A percentile compares a stretch with the other conserved stretches of the same genome.
Evolutionary conservation across 2,329 filamentous ascomycete genomes (phyloP).

Genomic region (Paraconiothyrium brasiliense): DNA sequence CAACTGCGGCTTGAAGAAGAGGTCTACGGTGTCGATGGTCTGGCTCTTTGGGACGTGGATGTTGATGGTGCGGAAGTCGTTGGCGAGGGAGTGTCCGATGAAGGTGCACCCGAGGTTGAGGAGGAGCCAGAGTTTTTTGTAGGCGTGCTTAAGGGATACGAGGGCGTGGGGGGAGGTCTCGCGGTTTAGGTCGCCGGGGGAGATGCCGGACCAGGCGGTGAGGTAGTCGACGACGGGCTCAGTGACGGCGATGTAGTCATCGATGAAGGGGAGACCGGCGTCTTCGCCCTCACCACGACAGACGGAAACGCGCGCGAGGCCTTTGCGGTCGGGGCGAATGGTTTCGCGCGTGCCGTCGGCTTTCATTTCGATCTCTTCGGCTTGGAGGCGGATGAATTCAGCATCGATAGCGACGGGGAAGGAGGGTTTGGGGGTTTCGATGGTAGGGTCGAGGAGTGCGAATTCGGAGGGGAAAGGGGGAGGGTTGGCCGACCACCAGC

Average conservation of each 20-base stretch:
- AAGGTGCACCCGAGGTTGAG: conserved; percentile 95
- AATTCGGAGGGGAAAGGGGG: conserved; percentile 64
- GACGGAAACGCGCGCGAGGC: conserved; percentile 91
- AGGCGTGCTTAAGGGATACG: conserved; percentile 86
- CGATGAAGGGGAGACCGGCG: conserved; percentile 89
- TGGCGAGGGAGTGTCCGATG: conserved; percentile 89
- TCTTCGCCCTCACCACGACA: conserved; percentile 80
- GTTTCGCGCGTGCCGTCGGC: conserved; percentile 92
- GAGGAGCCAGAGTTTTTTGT: conserved; percentile 98
- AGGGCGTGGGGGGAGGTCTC: conserved; percentile 82
- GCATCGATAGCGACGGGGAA: conserved; percentile 91
- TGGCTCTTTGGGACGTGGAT: conserved; percentile 92
- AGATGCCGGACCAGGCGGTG: conserved; percentile 92
- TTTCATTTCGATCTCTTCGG: conserved; percentile 95
- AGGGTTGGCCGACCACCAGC: conserved; percentile 66
- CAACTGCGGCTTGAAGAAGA: conserved; percentile 84
- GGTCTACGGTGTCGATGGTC: conserved; percentile 91
- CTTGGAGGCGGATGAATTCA: conserved; percentile 92
- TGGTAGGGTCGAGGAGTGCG: conserved; percentile 63
- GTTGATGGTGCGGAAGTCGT: conserved; percentile 98
- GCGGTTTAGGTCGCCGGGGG: conserved; percentile 82
- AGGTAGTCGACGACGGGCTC: conserved; percentile 95
- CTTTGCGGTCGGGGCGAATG: conserved; percentile 88
- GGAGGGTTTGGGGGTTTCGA: conserved; percentile 74
- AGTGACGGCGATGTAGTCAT: conserved; percentile 93